These are phyloP conservation scores for Pestalotiopsis sp. DNA, from an alignment of 2,329 filamentous ascomycete genomes.

Conservation along the genomic window DNA sequence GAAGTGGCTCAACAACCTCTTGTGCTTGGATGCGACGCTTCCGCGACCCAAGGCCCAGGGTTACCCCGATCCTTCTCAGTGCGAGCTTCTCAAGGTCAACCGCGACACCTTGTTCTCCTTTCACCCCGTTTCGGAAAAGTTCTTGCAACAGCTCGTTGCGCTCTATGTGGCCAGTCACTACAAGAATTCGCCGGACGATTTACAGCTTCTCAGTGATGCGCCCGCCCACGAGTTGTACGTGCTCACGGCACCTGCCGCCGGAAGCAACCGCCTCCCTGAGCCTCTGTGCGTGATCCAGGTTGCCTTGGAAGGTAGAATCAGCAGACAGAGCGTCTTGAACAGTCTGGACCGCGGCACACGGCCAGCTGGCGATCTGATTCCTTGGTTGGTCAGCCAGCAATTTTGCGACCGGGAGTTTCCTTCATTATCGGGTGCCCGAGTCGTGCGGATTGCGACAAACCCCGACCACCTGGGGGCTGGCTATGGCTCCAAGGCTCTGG, in stretches of 20 bases:
- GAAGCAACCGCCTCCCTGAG: conserved; percentile 80
- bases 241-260: conserved; percentile 81
- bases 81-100: conserved; percentile 91
- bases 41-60: conserved; percentile 77
- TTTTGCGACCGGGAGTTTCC: conserved; percentile 98
- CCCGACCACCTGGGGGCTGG: conserved; percentile 92
- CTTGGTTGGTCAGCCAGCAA: conserved; percentile 96
- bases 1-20: conserved; percentile 91
- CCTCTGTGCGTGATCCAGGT: conserved; percentile 95
- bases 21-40: conserved; percentile 91
- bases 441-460: conserved; percentile 95
- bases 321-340: conserved; percentile 87
- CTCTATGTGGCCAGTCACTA: conserved; percentile 94
- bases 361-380: conserved; percentile 84
- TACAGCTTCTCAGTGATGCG: conserved; percentile 85
- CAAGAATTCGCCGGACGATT: conserved; percentile 67
- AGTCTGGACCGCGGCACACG: conserved; percentile 86
- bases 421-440: conserved; percentile 83
- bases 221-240: conserved; percentile 97
- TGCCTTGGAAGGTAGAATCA: conserved; percentile 92
- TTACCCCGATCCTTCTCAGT: conserved; percentile 87
- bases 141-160: conserved; percentile 97
- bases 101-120: conserved; percentile 97
- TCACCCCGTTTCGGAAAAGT: conserved; percentile 94
- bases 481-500: conserved; percentile 85